These are phyloP conservation scores for Wickerhamomyces strasburgensis DNA, from an alignment of 805 yeast species.

Conservation along the genomic window DNA sequence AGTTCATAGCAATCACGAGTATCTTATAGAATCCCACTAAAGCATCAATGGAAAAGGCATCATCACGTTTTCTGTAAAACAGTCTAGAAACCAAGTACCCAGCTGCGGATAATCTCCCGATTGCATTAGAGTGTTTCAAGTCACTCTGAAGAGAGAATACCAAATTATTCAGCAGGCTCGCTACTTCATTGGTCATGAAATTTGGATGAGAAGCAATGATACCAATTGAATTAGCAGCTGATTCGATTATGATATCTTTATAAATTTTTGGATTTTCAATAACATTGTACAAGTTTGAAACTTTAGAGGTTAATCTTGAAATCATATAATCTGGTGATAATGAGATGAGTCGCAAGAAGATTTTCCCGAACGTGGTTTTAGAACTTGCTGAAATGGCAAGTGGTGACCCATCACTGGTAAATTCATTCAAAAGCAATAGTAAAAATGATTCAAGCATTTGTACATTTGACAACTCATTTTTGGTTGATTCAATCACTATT, in stretches of 20 bases:
- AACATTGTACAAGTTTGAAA: constrained; percentile 24
- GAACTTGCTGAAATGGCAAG: constrained; percentile 18
- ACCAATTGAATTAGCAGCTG: constrained; percentile 43
- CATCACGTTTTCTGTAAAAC: constrained; percentile 13
- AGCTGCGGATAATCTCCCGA: constrained; percentile 27
- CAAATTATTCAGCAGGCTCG: constrained; percentile 3
- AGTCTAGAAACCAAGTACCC: constrained; percentile 47
- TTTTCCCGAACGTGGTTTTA: constrained; percentile 32
- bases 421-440: constrained; percentile 12
- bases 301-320: constrained; percentile 7
- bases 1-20: constrained; percentile 6
- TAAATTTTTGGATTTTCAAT: constrained; percentile 16
- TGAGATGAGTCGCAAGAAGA: constrained; percentile 24
- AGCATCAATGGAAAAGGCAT: background rate
- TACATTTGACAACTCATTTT: constrained; percentile 21
- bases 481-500: constrained; percentile 34
- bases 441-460: constrained; percentile 32
- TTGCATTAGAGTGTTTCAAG: constrained; percentile 7
- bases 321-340: constrained; percentile 17
- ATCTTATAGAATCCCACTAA: background rate
- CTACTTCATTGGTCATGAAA: constrained; percentile 13
- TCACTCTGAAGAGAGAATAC: constrained; percentile 9
- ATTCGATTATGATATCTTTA: constrained; percentile 24
- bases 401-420: constrained; percentile 13
- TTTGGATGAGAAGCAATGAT: constrained; percentile 42